Evolutionary conservation across 2,329 filamentous ascomycete genomes (phyloP), one percentile per base, ranked within the genome.

Genomic region (Monilinia vaccinii-corymbosi): DNA sequence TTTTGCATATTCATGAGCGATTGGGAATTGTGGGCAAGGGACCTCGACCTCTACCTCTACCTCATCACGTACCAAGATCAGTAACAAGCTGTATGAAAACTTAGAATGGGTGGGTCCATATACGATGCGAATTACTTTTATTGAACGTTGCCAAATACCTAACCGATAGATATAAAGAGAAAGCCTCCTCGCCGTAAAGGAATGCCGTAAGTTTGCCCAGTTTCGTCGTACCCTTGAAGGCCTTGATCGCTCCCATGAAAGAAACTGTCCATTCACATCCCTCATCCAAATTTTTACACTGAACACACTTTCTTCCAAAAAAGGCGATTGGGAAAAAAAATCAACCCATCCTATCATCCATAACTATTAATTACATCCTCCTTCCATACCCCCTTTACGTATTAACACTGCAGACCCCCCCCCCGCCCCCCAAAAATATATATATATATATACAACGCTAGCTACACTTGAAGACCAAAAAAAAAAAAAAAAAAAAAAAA

Each of bases 321-420:
- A 40, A 23, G 18, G 38, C 18, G 50, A 42, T 53, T 53, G 31
- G 10, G 44, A 42, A 25, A 53, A 42, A 25, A 44, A 44, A 21
- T 8, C 25, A 32, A 44, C 10, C 10, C 14, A 3, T 32, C 18
- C 25, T n/a, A n/a, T n/a, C n/a, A n/a, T n/a, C n/a, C 25, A 18
- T 44, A 53, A 42, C 7, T 55, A 55, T 44, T 55, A 55, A 55
- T 44, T 55, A 55, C 8, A 23, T 32, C 51, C 38, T 34, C 38
- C 51, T 34, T 34, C 40, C 25, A 18, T 18, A 21, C 5, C 9
- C 51, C 5, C 9, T 38, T 32, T 16, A 9, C n/a, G 18, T 13
- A 44, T 9, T 18, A 28, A 32, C 4, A 32, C 2, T 32, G 10
- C n/a, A 23, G 8, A 53, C 25, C n/a, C n/a, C n/a, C n/a, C n/a